Conservation (phyloP, 768 basidiomycete genomes). For the Lactarius deliciosus region DNA sequence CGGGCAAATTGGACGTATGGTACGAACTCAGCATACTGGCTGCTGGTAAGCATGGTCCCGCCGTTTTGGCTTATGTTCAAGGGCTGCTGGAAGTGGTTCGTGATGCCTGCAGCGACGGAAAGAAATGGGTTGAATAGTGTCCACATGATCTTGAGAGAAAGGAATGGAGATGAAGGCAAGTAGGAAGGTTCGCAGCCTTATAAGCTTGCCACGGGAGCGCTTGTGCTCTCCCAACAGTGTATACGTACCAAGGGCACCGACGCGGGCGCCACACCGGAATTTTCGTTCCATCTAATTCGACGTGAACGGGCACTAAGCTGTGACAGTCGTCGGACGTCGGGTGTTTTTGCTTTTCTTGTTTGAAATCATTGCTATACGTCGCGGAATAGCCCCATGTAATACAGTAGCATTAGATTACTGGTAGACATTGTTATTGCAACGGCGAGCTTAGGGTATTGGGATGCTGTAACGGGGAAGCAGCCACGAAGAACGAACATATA, state of each 20-base stretch:
- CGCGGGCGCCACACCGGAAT: not conserved
- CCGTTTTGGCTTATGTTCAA: not conserved
- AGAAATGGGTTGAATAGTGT: not conserved
- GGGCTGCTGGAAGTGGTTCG: not conserved
- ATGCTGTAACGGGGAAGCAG: too few relatives aligned
- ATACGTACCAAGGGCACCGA: not conserved
- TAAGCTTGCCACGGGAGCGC: not conserved
- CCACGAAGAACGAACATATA: too few relatives aligned
- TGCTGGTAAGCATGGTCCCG: conserved; percentile 34
- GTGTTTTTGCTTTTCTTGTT: too few relatives aligned
- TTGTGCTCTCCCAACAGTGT: not conserved
- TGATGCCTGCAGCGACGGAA: conserved; percentile 11
- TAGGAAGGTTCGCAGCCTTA: not conserved
- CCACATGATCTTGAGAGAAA: conserved; percentile 7
- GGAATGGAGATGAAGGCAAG: too few relatives aligned
- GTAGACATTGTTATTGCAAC: too few relatives aligned
- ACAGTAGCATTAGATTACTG: too few relatives aligned
- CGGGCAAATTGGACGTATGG: conserved; percentile 55
- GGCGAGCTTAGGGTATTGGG: too few relatives aligned
- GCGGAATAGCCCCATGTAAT: too few relatives aligned
- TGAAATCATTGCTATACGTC: too few relatives aligned
- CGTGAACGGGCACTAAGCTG: too few relatives aligned
- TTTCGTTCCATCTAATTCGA: too few relatives aligned
- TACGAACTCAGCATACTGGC: conserved; percentile 40
- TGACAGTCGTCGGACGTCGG: too few relatives aligned